Conservation (phyloP, 179 eudicot species). For the Beta lomatogona region DNA sequence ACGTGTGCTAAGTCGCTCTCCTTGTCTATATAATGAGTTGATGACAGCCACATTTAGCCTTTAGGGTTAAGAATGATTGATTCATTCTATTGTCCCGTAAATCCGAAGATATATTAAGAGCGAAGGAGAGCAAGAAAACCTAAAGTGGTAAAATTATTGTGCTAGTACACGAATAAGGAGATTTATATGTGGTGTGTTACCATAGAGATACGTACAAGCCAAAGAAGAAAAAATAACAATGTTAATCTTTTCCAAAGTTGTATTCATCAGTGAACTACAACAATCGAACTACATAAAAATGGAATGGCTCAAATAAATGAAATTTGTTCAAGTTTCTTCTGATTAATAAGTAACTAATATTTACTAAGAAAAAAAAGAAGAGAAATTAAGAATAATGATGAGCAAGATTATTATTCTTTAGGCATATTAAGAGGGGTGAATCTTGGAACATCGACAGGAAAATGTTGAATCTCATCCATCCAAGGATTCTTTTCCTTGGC, state of each 20-base stretch:
- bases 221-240: background rate
- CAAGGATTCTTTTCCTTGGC: constrained; percentile 39
- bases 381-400: background rate
- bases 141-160: too few species aligned
- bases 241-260: background rate
- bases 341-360: background rate
- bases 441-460: constrained; percentile 33
- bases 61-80: too few species aligned
- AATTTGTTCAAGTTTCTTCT: constrained; percentile 7
- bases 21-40: too few species aligned
- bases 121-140: too few species aligned
- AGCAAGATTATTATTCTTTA: background rate
- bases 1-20: too few species aligned
- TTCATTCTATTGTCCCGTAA: too few species aligned
- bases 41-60: too few species aligned
- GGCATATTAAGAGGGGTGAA: constrained; percentile 21
- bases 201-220: too few species aligned
- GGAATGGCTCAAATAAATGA: background rate
- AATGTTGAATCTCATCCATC: constrained; percentile 39
- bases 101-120: too few species aligned
- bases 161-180: too few species aligned
- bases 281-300: background rate
- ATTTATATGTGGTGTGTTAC: too few species aligned
- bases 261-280: background rate
- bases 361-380: background rate